Conservation (phyloP, 805 yeast species). For the Cyberlindnera amylophila region DNA sequence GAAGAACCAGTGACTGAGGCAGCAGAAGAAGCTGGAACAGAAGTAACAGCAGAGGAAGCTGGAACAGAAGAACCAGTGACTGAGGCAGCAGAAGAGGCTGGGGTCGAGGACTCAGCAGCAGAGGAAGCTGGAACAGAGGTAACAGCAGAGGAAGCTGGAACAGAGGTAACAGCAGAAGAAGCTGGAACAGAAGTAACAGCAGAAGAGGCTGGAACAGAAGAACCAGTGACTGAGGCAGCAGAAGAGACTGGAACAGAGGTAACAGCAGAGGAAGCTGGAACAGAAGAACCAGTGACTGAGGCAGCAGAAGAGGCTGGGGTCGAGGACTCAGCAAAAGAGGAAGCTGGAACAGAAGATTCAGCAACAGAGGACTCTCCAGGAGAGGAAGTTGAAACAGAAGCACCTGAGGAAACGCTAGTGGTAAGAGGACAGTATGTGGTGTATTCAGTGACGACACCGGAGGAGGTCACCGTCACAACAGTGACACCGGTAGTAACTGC, state of each 20-base stretch:
- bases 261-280: background rate
- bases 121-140: too few relatives aligned
- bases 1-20: background rate
- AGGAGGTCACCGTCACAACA: conserved; percentile 11
- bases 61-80: background rate
- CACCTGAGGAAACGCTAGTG: too few relatives aligned
- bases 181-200: background rate
- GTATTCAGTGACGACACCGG: conserved; percentile 6
- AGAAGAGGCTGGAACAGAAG: background rate
- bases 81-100: background rate
- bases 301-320: background rate
- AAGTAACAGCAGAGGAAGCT: background rate
- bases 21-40: background rate
- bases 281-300: background rate
- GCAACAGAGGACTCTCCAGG: too few relatives aligned
- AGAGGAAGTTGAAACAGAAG: too few relatives aligned
- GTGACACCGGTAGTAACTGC: conserved; percentile 27
- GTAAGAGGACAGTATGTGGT: conserved; percentile 18
- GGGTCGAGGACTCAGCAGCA: too few relatives aligned
- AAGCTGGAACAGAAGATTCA: too few relatives aligned
- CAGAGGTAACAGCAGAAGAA: too few relatives aligned
- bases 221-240: background rate
- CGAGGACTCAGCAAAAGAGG: too few relatives aligned
- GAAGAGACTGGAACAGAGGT: background rate
- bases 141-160: too few relatives aligned